These are phyloP conservation scores for Aspergillus costaricaensis DNA, from an alignment of 2,329 filamentous ascomycete species.

Conservation along the genomic window DNA sequence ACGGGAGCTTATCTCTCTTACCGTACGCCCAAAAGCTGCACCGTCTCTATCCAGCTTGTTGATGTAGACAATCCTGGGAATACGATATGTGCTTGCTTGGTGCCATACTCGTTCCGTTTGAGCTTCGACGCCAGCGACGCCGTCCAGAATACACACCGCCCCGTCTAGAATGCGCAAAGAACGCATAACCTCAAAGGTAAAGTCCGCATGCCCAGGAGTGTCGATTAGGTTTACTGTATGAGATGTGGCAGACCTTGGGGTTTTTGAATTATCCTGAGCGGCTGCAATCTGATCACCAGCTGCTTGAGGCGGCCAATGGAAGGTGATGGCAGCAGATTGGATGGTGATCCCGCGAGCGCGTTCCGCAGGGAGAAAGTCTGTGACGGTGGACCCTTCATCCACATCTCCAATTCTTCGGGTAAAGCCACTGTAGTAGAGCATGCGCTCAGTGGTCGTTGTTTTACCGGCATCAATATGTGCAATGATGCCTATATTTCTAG, in stretches of 20 bases:
- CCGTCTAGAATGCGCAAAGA: slow-evolving; percentile 87
- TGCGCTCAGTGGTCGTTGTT: slow-evolving; percentile 97
- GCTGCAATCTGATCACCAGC: slow-evolving; percentile 19
- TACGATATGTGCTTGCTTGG: slow-evolving; percentile 80
- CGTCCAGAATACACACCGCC: slow-evolving; percentile 89
- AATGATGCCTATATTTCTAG: slow-evolving; percentile 96
- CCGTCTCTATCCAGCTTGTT: slow-evolving; percentile 86
- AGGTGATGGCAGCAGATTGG: slow-evolving; percentile 94
- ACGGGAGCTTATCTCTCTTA: slow-evolving; percentile 79
- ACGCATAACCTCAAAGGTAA: slow-evolving; percentile 92
- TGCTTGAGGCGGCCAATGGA: slow-evolving; percentile 74
- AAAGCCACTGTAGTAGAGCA: slow-evolving; percentile 95
- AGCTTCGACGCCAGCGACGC: slow-evolving; percentile 90
- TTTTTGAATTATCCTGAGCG: slow-evolving; percentile 24
- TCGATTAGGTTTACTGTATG: slow-evolving; percentile 91
- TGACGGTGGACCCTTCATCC: slow-evolving; percentile 94
- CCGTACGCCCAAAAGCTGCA: slow-evolving; percentile 77
- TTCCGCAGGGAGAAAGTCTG: slow-evolving; percentile 93
- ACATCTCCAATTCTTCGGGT: slow-evolving; percentile 90
- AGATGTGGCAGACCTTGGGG: slow-evolving; percentile 54
- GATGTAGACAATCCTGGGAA: slow-evolving; percentile 78
- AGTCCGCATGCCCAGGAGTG: slow-evolving; percentile 95
- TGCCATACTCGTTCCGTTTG: slow-evolving; percentile 97
- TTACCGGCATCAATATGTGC: slow-evolving; percentile 99
- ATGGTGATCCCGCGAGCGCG: slow-evolving; percentile 93